These are phyloP conservation scores for Venturia carpophila DNA, from an alignment of 2,329 filamentous ascomycete species.

Conservation along the genomic window DNA sequence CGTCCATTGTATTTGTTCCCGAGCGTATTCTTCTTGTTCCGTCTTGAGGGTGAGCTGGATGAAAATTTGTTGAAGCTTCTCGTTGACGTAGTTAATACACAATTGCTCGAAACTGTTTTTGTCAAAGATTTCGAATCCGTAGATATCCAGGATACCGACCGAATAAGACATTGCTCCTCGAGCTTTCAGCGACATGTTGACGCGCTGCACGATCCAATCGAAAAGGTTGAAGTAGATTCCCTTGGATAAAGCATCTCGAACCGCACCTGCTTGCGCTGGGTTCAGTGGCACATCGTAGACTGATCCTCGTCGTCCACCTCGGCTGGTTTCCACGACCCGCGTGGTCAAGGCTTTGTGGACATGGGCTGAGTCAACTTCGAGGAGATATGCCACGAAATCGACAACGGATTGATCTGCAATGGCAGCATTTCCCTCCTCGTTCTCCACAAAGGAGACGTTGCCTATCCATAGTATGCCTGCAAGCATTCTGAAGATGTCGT, in stretches of 20 bases:
- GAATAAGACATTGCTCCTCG: constrained; percentile 68
- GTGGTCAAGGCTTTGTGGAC: constrained; percentile 84
- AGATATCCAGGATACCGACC: constrained; percentile 96
- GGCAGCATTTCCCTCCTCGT: constrained; percentile 79
- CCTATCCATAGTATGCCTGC: constrained; percentile 88
- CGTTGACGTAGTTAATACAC: constrained; percentile 99
- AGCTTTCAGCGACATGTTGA: constrained; percentile 81
- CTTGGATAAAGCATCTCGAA: constrained; percentile 85
- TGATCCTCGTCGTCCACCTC: constrained; percentile 58
- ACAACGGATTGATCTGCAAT: constrained; percentile 86
- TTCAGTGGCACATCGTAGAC: constrained; percentile 74
- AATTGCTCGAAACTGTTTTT: constrained; percentile 97
- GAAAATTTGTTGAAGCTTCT: constrained; percentile 98
- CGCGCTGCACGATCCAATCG: constrained; percentile 92
- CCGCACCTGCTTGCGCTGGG: constrained; percentile 73
- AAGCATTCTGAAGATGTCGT: constrained; percentile 94
- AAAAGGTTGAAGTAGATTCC: constrained; percentile 98
- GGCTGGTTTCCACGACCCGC: constrained; percentile 68
- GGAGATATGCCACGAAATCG: constrained; percentile 86
- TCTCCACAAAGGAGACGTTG: constrained; percentile 85
- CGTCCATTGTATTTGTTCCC: constrained; percentile 96
- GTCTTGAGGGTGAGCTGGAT: constrained; percentile 95
- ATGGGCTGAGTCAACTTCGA: constrained; percentile 75
- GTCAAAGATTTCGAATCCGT: constrained; percentile 98
- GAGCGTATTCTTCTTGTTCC: constrained; percentile 93